These are phyloP conservation scores for Cephalotrichum gorgonifer DNA, from an alignment of 2,329 filamentous ascomycete species.

Conservation along the genomic window DNA sequence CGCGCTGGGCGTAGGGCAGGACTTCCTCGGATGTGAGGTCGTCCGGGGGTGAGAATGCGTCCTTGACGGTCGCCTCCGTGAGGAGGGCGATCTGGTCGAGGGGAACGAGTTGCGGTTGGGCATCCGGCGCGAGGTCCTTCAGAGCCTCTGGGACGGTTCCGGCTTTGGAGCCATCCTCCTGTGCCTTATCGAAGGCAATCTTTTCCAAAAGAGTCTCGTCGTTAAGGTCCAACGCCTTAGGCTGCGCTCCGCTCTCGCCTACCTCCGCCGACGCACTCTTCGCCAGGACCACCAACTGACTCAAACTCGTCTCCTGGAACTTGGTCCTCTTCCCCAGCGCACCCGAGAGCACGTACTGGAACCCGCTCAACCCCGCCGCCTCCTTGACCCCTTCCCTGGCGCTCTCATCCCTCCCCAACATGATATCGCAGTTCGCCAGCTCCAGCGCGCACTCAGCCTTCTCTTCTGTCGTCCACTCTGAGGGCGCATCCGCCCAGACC, in stretches of 20 bases:
- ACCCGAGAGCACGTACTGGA: conserved; percentile 76
- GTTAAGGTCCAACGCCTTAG: conserved; percentile 68
- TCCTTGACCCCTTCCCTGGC: conserved; percentile 61
- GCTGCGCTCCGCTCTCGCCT: conserved; percentile 21
- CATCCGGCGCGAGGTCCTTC: conserved; percentile 57
- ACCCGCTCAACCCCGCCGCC: conserved; percentile 56
- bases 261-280: conserved; percentile 45
- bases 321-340: conserved; percentile 76
- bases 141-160: conserved; percentile 45
- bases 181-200: conserved; percentile 62
- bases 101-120: conserved; percentile 72
- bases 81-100: conserved; percentile 87
- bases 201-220: conserved; percentile 88
- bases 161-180: conserved; percentile 25
- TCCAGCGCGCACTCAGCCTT: conserved; percentile 69
- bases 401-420: conserved; percentile 71
- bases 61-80: conserved; percentile 78
- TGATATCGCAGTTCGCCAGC: conserved; percentile 69
- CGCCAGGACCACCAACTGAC: conserved; percentile 84
- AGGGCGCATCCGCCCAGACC: conserved; percentile 21
- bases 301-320: conserved; percentile 69
- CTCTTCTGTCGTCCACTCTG: conserved; percentile 33
- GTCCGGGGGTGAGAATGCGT: conserved; percentile 73
- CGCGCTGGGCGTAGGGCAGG: conserved; percentile 78
- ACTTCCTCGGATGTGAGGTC: conserved; percentile 89